Conservation (phyloP, 371 early-diverging fungal species). For the Mortierella sp. region DNA sequence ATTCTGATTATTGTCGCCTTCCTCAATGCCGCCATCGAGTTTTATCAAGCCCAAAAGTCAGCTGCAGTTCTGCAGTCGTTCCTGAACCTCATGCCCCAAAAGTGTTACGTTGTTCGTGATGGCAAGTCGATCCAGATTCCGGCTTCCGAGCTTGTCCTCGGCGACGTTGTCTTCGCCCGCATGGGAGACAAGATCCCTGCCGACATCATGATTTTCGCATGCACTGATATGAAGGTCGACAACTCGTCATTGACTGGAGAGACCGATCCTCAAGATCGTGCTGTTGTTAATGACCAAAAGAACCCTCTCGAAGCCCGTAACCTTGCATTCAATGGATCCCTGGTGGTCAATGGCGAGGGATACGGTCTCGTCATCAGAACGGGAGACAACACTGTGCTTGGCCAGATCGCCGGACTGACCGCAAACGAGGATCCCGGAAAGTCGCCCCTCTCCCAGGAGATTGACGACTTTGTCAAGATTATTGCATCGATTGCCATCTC, state of each 20-base stretch:
- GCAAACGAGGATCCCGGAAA: slow-evolving; percentile 74
- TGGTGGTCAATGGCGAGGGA: slow-evolving; percentile 88
- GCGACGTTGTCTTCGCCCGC: slow-evolving; percentile 88
- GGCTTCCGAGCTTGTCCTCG: slow-evolving; percentile 82
- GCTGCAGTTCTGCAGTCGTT: slow-evolving; percentile 91
- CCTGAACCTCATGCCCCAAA: slow-evolving; percentile 87
- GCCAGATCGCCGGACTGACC: slow-evolving; percentile 94
- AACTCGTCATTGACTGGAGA: slow-evolving; percentile 98
- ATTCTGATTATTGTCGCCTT: slow-evolving; percentile 90
- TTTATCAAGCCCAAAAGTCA: slow-evolving; percentile 89
- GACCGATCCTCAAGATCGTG: slow-evolving; percentile 91
- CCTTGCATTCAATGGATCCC: slow-evolving; percentile 88
- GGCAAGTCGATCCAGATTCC: slow-evolving; percentile 69
- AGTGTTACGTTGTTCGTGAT: slow-evolving; percentile 83
- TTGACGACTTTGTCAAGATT: slow-evolving; percentile 85
- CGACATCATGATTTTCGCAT: slow-evolving; percentile 80
- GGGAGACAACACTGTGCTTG: slow-evolving; percentile 93
- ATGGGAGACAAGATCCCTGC: slow-evolving; percentile 97
- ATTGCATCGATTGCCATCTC: slow-evolving; percentile 85
- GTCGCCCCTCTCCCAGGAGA: slow-evolving; percentile 83
- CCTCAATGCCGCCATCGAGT: slow-evolving; percentile 92
- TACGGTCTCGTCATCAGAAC: slow-evolving; percentile 93
- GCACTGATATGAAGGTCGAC: slow-evolving; percentile 93
- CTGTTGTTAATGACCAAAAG: slow-evolving; percentile 61
- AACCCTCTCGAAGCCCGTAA: slow-evolving; percentile 94